Percentiles rank a stretch among this genome's conserved stretches.
Conservation (phyloP, 2,329 filamentous ascomycete genomes). For the Trichoderma asperellum region DNA sequence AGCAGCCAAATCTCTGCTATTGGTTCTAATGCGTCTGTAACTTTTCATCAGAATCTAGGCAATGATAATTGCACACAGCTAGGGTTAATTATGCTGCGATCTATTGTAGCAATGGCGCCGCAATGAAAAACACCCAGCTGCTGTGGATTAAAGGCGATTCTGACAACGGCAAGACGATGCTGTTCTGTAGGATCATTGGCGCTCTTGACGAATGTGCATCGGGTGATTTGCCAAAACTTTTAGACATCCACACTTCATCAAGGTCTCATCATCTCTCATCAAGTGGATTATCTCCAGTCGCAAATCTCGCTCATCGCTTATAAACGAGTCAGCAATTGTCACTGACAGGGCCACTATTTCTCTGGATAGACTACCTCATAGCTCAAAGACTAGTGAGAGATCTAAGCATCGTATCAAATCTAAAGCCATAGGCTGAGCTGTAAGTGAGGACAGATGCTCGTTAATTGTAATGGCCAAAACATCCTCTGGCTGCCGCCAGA, state of each 20-base stretch:
- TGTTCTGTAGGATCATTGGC: slow-evolving; percentile 44
- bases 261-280: not conserved
- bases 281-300: slow-evolving; percentile 23
- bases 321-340: too few relatives aligned
- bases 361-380: too few relatives aligned
- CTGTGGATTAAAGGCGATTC: not conserved
- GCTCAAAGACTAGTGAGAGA: too few relatives aligned
- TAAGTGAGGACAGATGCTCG: too few relatives aligned
- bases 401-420: too few relatives aligned
- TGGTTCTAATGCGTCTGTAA: not conserved
- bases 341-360: too few relatives aligned
- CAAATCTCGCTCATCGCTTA: not conserved
- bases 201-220: slow-evolving; percentile 47
- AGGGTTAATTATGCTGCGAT: too few relatives aligned
- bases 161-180: slow-evolving; percentile 45
- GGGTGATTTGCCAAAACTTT: slow-evolving; percentile 41
- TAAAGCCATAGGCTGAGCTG: too few relatives aligned
- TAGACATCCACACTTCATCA: slow-evolving; percentile 40
- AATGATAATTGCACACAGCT: too few relatives aligned
- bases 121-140: not conserved
- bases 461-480: too few relatives aligned
- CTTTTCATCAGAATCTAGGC: not conserved
- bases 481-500: too few relatives aligned
- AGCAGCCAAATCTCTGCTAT: not conserved
- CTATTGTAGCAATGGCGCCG: not conserved